Percentiles rank a stretch among this genome's conserved stretches.
Conservation (phyloP, 805 yeast species). For the Saccharomycopsis fermentans region DNA sequence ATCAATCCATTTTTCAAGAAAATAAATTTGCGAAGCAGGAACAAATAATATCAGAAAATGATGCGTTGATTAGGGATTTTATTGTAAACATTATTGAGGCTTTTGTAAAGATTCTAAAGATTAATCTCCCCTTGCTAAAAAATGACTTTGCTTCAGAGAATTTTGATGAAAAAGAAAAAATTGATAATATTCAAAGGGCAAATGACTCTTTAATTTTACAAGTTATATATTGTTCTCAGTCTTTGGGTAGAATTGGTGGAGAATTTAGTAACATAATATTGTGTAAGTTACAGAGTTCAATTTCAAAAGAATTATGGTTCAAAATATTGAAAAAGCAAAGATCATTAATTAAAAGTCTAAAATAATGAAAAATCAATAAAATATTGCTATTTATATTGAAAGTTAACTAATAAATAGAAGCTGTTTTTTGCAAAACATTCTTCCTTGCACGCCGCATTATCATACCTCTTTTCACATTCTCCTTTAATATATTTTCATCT, state of each 20-base stretch:
- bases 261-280: slow-evolving; percentile 54
- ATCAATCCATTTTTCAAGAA: slow-evolving; percentile 47
- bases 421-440: background rate
- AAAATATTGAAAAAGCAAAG: slow-evolving; percentile 35
- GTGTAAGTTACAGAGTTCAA: slow-evolving; percentile 26
- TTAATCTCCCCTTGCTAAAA: slow-evolving; percentile 25
- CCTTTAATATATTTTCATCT: background rate
- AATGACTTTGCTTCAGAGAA: slow-evolving; percentile 27
- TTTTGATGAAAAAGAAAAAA: background rate
- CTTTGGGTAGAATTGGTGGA: slow-evolving; percentile 60
- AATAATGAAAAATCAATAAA: background rate
- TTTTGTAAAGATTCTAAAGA: slow-evolving; percentile 26
- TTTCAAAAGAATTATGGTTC: slow-evolving; percentile 33
- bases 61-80: slow-evolving; percentile 15
- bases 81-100: slow-evolving; percentile 31
- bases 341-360: slow-evolving; percentile 22
- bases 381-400: no score
- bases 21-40: slow-evolving; percentile 22
- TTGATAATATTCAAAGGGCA: slow-evolving; percentile 23
- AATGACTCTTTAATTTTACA: slow-evolving; percentile 70
- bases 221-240: slow-evolving; percentile 79
- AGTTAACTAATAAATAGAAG: background rate
- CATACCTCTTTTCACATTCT: background rate
- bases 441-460: background rate
- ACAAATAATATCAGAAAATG: slow-evolving; percentile 18